Conservation (phyloP, 2,329 filamentous ascomycete genomes). For the Cordyceps sp. region DNA sequence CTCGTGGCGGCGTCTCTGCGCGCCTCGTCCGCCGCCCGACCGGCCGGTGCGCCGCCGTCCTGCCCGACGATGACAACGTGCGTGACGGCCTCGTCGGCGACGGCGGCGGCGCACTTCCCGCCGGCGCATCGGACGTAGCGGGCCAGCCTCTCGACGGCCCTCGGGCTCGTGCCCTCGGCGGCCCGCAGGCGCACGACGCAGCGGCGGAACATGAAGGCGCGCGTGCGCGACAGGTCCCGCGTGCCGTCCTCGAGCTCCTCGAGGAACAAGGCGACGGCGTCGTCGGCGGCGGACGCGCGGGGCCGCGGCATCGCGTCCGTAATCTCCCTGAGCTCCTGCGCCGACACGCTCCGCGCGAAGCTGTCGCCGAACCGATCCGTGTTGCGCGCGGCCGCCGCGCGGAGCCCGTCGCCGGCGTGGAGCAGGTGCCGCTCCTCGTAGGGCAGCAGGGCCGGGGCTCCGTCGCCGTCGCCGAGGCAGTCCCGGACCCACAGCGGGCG, state of each 20-base stretch:
- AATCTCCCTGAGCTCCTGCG: slow-evolving; percentile 43
- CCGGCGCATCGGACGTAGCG: slow-evolving; percentile 54
- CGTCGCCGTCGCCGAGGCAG: slow-evolving; percentile 41
- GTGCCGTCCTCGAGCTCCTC: slow-evolving; percentile 38
- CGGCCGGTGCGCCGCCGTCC: slow-evolving; percentile 20
- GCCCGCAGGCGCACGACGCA: slow-evolving; percentile 24
- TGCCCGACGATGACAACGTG: slow-evolving; percentile 47
- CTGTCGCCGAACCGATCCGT: slow-evolving; percentile 72
- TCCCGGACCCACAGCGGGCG: slow-evolving; percentile 72
- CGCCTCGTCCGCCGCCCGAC: slow-evolving; percentile 23
- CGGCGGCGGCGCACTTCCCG: slow-evolving; percentile 35
- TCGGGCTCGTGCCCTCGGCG: slow-evolving; percentile 12
- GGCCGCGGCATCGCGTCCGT: slow-evolving; percentile 33
- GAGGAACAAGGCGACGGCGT: slow-evolving; percentile 26
- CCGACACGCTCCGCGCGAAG: slow-evolving; percentile 52
- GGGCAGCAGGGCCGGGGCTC: slow-evolving; percentile 37
- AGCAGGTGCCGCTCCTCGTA: slow-evolving; percentile 53
- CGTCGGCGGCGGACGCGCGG: slow-evolving; percentile 22
- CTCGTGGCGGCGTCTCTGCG: slow-evolving; percentile 28
- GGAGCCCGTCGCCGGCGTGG: slow-evolving; percentile 41
- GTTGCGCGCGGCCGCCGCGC: slow-evolving; percentile 37
- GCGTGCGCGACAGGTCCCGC: slow-evolving; percentile 31
- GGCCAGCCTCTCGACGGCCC: slow-evolving; percentile 24
- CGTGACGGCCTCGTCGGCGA: slow-evolving; percentile 42
- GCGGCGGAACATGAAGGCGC: slow-evolving; percentile 34